These are phyloP conservation scores for Talaromyces rugulosus DNA, from an alignment of 2,329 filamentous ascomycete genomes.

Conservation along the genomic window DNA sequence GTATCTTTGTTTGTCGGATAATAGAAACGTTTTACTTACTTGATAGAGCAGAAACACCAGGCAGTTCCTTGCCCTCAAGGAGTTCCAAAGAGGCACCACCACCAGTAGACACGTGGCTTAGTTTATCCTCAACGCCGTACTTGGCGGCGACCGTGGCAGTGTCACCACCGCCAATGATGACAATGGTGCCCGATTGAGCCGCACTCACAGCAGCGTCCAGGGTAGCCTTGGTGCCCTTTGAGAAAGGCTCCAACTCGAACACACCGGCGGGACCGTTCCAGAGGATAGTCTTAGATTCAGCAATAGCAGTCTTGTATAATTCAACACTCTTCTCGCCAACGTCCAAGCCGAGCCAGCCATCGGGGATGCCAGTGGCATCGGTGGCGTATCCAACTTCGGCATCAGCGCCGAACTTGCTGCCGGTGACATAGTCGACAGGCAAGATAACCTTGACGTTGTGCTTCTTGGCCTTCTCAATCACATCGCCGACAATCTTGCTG, in stretches of 20 bases:
- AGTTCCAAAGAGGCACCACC: constrained; percentile 94
- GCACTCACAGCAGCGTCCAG: constrained; percentile 83
- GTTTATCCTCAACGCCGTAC: constrained; percentile 92
- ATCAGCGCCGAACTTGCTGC: constrained; percentile 87
- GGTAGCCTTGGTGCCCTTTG: constrained; percentile 84
- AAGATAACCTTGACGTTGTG: constrained; percentile 94
- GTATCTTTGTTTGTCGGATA: neutral
- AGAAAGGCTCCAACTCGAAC: constrained; percentile 95
- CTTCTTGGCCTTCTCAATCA: constrained; percentile 94
- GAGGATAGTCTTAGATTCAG: constrained; percentile 88
- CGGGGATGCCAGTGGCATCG: constrained; percentile 83
- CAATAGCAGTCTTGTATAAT: constrained; percentile 83
- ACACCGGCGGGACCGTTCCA: constrained; percentile 98
- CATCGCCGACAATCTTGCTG: constrained; percentile 79
- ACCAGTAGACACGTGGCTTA: constrained; percentile 96
- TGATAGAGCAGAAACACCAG: constrained; percentile 88
- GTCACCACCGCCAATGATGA: constrained; percentile 98
- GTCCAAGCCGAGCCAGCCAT: constrained; percentile 98
- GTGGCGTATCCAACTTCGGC: constrained; percentile 77
- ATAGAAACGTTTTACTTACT: constrained; percentile 50
- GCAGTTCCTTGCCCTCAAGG: constrained; percentile 95
- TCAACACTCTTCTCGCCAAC: constrained; percentile 84
- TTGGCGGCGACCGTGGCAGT: constrained; percentile 97
- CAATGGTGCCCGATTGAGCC: constrained; percentile 80
- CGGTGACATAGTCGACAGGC: constrained; percentile 91